Evolutionary conservation across 2,329 filamentous ascomycete species (phyloP).

Genomic region (Metarhizium sp.): DNA sequence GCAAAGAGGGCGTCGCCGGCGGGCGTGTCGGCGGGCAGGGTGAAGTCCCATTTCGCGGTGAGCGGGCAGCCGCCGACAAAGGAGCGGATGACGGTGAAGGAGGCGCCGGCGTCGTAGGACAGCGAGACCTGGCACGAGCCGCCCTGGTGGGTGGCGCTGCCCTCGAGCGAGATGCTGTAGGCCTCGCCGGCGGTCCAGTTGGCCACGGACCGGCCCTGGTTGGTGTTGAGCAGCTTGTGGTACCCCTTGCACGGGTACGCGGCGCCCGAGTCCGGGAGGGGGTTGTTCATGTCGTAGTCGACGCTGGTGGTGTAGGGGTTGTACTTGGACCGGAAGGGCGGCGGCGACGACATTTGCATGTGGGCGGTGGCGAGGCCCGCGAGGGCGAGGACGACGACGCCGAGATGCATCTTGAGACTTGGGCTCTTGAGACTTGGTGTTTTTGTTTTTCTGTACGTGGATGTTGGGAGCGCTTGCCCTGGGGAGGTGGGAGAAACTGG

Average conservation of each 20-base stretch:
- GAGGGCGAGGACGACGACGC: constrained; percentile 6
- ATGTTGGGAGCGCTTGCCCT: too few relatives aligned
- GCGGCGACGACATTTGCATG: constrained; percentile 45
- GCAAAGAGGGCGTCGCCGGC: constrained; percentile 54
- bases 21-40: constrained; percentile 54
- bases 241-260: constrained; percentile 72
- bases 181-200: constrained; percentile 52
- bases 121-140: constrained; percentile 71
- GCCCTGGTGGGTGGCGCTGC: constrained; percentile 55
- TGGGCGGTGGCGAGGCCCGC: constrained; percentile 38
- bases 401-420: neutral
- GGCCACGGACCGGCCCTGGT: constrained; percentile 42
- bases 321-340: constrained; percentile 43
- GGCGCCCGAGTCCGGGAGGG: constrained; percentile 48
- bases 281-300: constrained; percentile 65
- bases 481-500: too few relatives aligned
- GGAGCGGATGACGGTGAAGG: constrained; percentile 59
- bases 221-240: constrained; percentile 37
- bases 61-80: constrained; percentile 47
- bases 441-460: neutral
- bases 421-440: neutral
- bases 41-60: constrained; percentile 51
- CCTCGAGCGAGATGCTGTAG: constrained; percentile 55
- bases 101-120: constrained; percentile 61
- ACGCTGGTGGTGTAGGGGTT: constrained; percentile 40